Percentiles rank a stretch among this genome's conserved stretches.
Evolutionary conservation across 352 stramenopile species (phyloP).

Genomic region (Phytopythium helicoides): DNA sequence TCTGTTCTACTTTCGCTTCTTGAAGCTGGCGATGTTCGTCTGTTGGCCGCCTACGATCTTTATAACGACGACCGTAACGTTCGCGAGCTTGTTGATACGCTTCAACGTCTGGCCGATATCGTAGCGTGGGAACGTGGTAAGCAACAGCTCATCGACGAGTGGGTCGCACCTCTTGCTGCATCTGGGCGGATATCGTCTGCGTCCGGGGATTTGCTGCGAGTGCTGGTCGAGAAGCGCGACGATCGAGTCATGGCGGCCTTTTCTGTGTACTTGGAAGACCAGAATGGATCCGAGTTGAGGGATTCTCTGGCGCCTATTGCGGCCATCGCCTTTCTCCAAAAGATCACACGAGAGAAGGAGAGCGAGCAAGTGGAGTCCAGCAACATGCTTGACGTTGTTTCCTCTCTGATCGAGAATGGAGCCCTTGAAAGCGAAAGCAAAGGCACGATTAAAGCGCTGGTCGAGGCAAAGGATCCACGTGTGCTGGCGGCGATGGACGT

Average conservation of each 20-base stretch:
- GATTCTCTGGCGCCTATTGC: constrained; percentile 57
- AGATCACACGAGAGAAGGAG: neutral
- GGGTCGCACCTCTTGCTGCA: constrained; percentile 46
- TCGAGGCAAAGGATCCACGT: constrained; percentile 30
- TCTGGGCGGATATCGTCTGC: constrained; percentile 17
- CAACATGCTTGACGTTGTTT: constrained; percentile 20
- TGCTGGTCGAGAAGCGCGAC: constrained; percentile 48
- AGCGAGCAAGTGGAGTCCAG: constrained; percentile 17
- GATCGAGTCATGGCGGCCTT: constrained; percentile 68
- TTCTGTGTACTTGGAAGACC: constrained; percentile 61
- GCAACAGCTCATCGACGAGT: constrained; percentile 43
- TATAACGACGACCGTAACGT: constrained; percentile 47
- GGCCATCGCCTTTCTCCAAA: constrained; percentile 1
- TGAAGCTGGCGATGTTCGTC: constrained; percentile 36
- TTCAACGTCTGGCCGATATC: constrained; percentile 60
- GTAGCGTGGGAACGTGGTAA: constrained; percentile 60
- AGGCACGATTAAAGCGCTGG: constrained; percentile 21
- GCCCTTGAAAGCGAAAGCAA: constrained; percentile 24
- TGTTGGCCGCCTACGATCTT: constrained; percentile 54
- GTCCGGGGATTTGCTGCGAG: constrained; percentile 31
- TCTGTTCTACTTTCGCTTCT: constrained; percentile 55
- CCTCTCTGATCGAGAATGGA: constrained; percentile 20
- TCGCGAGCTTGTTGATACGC: constrained; percentile 50
- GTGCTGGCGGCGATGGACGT: constrained; percentile 62
- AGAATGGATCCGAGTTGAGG: constrained; percentile 58